Evolutionary conservation across 345 rosid species (phyloP), one percentile per base, ranked within the genome.

Genomic region (Linum trigynum): DNA sequence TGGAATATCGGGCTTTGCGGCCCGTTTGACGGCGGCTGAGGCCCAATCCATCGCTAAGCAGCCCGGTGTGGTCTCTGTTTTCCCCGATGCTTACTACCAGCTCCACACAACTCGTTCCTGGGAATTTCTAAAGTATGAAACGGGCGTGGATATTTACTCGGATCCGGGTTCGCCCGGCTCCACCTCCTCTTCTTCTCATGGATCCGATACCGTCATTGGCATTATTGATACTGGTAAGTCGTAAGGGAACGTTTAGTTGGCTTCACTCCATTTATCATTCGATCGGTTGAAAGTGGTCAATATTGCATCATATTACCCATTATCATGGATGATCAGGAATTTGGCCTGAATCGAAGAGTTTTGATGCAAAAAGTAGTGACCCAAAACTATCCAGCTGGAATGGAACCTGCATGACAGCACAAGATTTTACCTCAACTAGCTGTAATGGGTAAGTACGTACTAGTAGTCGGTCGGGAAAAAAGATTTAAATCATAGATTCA

Each of bases 31-130:
- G 71, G 84, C 79, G 35, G 86, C 74, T 61, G 98, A 91, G 70
- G 96, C 89, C 8, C 70, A 59, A 32, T 58, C 75, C 35, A 69
- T 89, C 51, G 81, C 92, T 9, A 59, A 75, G 59, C 79, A 77
- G 74, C 83, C 76, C 0, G 96, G 86, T 66, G 95, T 87, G 7
- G 82, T 82, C 10, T 92, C 92, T 0, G 88, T 92, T 16, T 85
- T 89, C 71, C 84, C 87, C 32, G 92, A 87, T 61, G 82, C 86
- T 3, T 57, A 74, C 43, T 69, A 78, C 16, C 82, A 82, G 62
- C 89, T 86, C 75, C 95, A 89, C 75, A 92, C 98, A 3, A 89
- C 96, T 64, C 98, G 90, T 55, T 92, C 96, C 5, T 92, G 96
- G 96, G 98, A 92, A 70, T 92, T 92, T 74, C 79, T 89, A 69